phyloP scores from a whole-genome alignment of 129 eudicot species.

The Lactuca sativa region DNA sequence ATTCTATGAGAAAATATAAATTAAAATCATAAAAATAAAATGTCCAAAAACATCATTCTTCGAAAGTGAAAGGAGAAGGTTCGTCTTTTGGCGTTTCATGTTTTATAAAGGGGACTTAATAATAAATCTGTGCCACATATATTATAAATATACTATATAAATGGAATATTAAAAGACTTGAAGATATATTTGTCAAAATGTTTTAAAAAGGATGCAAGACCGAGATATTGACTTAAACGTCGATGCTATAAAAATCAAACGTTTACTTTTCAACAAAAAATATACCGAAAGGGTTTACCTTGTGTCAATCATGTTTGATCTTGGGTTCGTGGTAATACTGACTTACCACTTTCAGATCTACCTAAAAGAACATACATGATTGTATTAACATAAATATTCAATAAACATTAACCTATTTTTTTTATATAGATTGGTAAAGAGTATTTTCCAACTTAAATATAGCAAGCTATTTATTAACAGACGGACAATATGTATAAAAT shows the following conservation, averaged over 20 bases:
- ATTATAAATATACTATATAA: background rate
- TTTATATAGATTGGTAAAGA: too few species aligned
- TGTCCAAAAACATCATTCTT: background rate
- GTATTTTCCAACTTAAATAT: too few species aligned
- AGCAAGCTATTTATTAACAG: too few species aligned
- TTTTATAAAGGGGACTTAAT: slow-evolving; percentile 2
- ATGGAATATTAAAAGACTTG: background rate
- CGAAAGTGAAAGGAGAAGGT: slow-evolving; percentile 3
- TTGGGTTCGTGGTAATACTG: too few species aligned
- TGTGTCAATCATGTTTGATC: too few species aligned
- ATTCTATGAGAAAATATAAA: background rate
- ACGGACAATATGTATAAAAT: too few species aligned
- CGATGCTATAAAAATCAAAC: background rate
- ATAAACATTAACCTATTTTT: too few species aligned
- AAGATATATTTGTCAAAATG: background rate
- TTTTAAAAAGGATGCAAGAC: background rate
- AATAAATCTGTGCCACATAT: background rate
- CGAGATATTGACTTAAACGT: background rate
- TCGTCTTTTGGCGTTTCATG: background rate
- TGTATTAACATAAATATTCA: too few species aligned
- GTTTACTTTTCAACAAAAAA: too few species aligned
- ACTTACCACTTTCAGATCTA: too few species aligned
- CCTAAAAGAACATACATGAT: too few species aligned
- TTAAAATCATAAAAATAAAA: background rate
- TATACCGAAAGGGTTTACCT: too few species aligned